phyloP scores from a whole-genome alignment of 257 asterid genomes.

The Jacaranda mimosifolia region DNA sequence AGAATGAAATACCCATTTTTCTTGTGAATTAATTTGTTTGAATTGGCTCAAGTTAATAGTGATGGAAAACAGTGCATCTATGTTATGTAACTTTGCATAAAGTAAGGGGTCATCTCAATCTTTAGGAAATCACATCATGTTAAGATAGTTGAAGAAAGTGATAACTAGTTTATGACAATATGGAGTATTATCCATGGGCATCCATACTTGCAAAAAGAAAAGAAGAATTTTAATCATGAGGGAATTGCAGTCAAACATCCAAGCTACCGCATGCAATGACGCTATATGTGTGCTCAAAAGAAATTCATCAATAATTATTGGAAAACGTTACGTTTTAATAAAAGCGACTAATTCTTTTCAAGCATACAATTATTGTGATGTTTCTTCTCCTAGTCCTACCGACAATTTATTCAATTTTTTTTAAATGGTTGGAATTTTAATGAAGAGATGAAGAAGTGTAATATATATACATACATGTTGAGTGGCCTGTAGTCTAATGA shows the following conservation, averaged over 20 bases:
- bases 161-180: not conserved
- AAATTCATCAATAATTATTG: not conserved
- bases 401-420: not conserved
- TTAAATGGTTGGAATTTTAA: not conserved
- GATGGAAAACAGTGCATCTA: not conserved
- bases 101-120: slow-evolving; percentile 10
- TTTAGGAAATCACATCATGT: slow-evolving; percentile 23
- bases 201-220: not conserved
- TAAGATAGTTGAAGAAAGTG: not conserved
- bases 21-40: not conserved
- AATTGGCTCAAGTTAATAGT: not conserved
- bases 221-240: slow-evolving; percentile 4
- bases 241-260: not conserved
- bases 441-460: too few relatives aligned
- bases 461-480: too few relatives aligned
- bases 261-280: slow-evolving; percentile 30
- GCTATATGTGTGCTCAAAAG: not conserved
- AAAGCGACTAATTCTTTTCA: not conserved
- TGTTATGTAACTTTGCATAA: slow-evolving; percentile 8
- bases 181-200: slow-evolving; percentile 18
- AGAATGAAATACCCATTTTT: not conserved
- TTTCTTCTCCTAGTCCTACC: too few relatives aligned
- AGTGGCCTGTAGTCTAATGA: too few relatives aligned
- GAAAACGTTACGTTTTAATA: not conserved
- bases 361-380: too few relatives aligned